Evolutionary conservation across 352 stramenopile genomes (phyloP).

Genomic region (Phytophthora crassamura): DNA sequence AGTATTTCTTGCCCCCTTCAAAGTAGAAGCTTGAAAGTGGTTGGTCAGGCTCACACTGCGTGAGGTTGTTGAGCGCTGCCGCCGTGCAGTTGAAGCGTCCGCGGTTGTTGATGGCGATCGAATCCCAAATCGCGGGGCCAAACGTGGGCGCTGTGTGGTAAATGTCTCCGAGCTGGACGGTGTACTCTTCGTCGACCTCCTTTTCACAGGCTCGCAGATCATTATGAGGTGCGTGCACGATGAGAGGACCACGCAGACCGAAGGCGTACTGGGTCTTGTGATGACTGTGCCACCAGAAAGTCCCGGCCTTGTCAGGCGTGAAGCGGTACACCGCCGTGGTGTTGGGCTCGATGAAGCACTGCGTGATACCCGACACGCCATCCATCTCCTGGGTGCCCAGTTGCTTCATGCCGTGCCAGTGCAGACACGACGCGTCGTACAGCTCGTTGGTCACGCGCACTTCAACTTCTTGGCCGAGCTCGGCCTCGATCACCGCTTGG

Average conservation of each 20-base stretch:
- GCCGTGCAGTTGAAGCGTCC: conserved; percentile 42
- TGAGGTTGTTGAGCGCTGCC: conserved; percentile 18
- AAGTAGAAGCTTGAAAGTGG: conserved; percentile 32
- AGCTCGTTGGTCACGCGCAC: conserved; percentile 36
- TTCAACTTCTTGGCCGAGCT: conserved; percentile 35
- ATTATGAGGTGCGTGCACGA: conserved; percentile 30
- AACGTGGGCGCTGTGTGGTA: conserved; percentile 27
- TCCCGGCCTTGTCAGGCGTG: conserved; percentile 37
- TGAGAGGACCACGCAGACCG: conserved; percentile 37
- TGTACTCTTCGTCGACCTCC: conserved; percentile 33
- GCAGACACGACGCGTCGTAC: conserved; percentile 24
- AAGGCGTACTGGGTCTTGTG: conserved; percentile 41
- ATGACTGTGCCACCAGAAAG: conserved; percentile 49
- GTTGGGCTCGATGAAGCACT: conserved; percentile 37
- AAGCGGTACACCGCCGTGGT: conserved; percentile 37
- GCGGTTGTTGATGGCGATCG: conserved; percentile 40
- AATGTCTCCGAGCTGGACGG: conserved; percentile 32
- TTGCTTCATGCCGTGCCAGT: conserved; percentile 46
- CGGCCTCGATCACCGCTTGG: conserved; percentile 32
- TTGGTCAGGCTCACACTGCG: conserved; percentile 17
- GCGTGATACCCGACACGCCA: conserved; percentile 37
- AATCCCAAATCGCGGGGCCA: conserved; percentile 31
- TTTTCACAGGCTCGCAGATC: conserved; percentile 20
- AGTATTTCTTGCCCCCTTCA: conserved; percentile 26
- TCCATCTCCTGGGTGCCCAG: conserved; percentile 47